Percentiles rank a stretch among this genome's conserved stretches.
Conservation (phyloP, 192 early-diverging fungal species). For the Coemansia interrupta region DNA sequence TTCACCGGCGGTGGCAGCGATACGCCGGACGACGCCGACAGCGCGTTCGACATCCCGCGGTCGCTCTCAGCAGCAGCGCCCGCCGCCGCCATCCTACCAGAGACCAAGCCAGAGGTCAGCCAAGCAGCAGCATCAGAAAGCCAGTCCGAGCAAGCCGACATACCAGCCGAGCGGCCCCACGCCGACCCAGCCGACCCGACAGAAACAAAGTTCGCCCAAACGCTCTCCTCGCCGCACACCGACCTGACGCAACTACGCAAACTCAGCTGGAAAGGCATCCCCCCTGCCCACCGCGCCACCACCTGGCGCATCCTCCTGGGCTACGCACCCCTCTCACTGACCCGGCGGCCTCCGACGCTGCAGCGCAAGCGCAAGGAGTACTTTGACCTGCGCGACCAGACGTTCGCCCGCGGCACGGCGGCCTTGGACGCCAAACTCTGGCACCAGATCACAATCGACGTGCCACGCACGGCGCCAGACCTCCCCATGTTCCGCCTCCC, state of each 20-base stretch:
- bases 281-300: conserved; percentile 74
- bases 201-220: conserved; percentile 53
- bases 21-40: neutral
- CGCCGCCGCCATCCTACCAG: too few relatives aligned
- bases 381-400: conserved; percentile 75
- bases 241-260: conserved; percentile 74
- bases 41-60: too few relatives aligned
- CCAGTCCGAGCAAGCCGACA: neutral
- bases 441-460: conserved; percentile 98
- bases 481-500: conserved; percentile 78
- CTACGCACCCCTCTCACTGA: conserved; percentile 86
- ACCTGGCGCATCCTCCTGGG: conserved; percentile 95
- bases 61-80: neutral
- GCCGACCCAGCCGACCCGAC: neutral
- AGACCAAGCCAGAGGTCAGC: too few relatives aligned
- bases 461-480: conserved; percentile 85
- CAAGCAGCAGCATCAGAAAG: neutral
- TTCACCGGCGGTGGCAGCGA: conserved; percentile 14
- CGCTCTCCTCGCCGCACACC: conserved; percentile 61
- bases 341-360: conserved; percentile 76
- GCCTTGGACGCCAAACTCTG: conserved; percentile 80
- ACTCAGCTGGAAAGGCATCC: conserved; percentile 93
- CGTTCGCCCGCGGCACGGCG: conserved; percentile 75
- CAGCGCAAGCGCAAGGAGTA: conserved; percentile 91
- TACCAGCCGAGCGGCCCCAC: neutral